Evolutionary conservation across 768 basidiomycete genomes (phyloP).

Genomic region (Serendipita indica): DNA sequence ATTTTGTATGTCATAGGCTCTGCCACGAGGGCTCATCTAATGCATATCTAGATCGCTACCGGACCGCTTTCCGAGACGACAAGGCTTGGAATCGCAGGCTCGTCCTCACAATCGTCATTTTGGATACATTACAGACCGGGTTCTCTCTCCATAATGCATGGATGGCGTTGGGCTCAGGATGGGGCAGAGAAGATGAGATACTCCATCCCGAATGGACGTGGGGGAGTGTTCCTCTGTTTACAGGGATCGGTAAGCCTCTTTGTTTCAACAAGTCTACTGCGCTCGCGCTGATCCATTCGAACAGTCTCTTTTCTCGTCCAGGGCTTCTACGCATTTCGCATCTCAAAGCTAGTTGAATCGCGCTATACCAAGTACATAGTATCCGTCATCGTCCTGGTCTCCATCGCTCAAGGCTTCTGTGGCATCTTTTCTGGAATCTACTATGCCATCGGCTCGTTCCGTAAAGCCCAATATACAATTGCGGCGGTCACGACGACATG

Average conservation of each 20-base stretch:
- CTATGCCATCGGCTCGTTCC: neutral
- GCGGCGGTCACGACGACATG: neutral
- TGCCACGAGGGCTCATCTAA: neutral
- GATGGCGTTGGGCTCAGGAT: neutral
- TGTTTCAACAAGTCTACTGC: neutral
- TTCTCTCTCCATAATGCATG: constrained; percentile 3
- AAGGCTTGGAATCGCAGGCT: neutral
- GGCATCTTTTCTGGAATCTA: neutral
- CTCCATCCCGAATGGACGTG: constrained; percentile 4
- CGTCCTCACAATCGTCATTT: neutral
- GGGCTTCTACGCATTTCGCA: constrained; percentile 3
- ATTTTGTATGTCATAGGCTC: neutral
- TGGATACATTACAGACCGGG: neutral
- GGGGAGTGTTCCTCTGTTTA: constrained; percentile 7
- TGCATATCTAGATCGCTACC: neutral
- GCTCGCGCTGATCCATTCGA: neutral
- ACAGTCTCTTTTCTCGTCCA: constrained; percentile 7
- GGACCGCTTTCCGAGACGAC: neutral
- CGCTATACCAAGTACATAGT: neutral
- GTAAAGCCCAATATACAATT: neutral
- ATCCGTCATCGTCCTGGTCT: neutral
- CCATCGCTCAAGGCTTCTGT: neutral
- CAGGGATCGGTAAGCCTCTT: neutral
- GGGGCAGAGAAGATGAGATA: neutral
- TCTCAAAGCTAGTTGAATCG: neutral